Evolutionary conservation across 495 filamentous ascomycete genomes (phyloP).

Genomic region (Xylaria scruposa): DNA sequence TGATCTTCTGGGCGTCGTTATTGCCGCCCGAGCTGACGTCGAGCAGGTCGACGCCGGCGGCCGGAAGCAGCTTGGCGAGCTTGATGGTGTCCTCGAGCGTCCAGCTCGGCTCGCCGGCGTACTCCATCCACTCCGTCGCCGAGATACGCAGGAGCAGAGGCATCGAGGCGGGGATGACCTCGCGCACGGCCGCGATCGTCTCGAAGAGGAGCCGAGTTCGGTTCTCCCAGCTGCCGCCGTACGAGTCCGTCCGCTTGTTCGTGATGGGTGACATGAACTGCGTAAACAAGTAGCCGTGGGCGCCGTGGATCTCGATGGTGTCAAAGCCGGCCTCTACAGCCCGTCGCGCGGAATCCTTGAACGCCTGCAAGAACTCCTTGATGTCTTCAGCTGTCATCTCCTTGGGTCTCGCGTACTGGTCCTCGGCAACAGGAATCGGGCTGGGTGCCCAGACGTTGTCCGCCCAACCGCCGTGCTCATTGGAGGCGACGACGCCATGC

Average conservation of each 20-base stretch:
- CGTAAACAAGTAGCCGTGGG: conserved; percentile 69
- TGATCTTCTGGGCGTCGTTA: conserved; percentile 64
- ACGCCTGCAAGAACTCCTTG: conserved; percentile 65
- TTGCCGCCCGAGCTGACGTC: conserved; percentile 78
- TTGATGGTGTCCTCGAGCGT: conserved; percentile 64
- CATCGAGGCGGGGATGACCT: conserved; percentile 63
- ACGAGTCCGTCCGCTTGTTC: conserved; percentile 64
- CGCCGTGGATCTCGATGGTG: conserved; percentile 67
- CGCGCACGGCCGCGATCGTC: conserved; percentile 53
- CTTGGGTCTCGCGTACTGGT: conserved; percentile 54
- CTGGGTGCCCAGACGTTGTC: conserved; percentile 62
- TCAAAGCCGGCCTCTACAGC: conserved; percentile 74
- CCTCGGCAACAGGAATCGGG: conserved; percentile 55
- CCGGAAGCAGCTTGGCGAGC: conserved; percentile 69
- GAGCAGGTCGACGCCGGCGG: conserved; percentile 72
- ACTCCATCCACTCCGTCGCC: conserved; percentile 75
- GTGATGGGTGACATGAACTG: conserved; percentile 68
- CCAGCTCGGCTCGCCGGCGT: conserved; percentile 63
- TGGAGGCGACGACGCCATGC: conserved; percentile 49
- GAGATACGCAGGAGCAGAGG: conserved; percentile 74
- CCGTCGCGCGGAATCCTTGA: conserved; percentile 63
- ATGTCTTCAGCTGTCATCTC: conserved; percentile 69
- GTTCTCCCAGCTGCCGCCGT: conserved; percentile 66
- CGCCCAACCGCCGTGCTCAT: conserved; percentile 68
- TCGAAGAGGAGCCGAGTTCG: conserved; percentile 57